These are phyloP conservation scores for Exophiala mesophila DNA, from an alignment of 2,329 filamentous ascomycete species.

Conservation along the genomic window DNA sequence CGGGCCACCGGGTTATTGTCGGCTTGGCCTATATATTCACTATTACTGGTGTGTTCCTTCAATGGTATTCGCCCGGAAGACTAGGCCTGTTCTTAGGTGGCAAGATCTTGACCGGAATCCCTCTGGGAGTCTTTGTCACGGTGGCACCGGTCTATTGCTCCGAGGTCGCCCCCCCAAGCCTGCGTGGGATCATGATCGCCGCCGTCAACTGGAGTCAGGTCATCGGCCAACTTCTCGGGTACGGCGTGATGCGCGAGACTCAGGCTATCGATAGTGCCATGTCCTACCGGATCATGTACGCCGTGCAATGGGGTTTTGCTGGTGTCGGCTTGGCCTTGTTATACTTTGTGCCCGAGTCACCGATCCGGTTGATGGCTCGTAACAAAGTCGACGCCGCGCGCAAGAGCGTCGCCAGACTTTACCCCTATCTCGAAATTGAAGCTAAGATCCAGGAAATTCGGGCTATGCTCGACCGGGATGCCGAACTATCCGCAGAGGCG, in stretches of 20 bases:
- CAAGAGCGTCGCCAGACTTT: neutral
- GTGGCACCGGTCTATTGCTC: constrained; percentile 1
- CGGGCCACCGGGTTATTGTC: neutral
- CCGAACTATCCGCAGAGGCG: neutral
- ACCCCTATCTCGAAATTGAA: neutral
- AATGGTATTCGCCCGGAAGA: constrained; percentile 1
- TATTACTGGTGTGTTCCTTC: neutral
- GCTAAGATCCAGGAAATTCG: neutral
- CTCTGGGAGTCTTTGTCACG: constrained; percentile 2
- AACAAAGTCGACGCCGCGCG: neutral
- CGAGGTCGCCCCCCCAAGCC: neutral
- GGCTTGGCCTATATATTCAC: neutral
- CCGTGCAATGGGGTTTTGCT: constrained; percentile 4
- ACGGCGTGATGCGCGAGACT: constrained; percentile 4
- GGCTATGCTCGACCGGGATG: neutral
- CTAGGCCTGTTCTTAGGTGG: neutral
- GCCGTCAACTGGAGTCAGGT: constrained; percentile 1
- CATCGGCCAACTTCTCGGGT: constrained; percentile 2
- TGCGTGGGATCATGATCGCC: constrained; percentile 4
- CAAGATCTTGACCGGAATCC: constrained; percentile 1
- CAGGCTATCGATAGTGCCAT: neutral
- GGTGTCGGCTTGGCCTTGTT: neutral
- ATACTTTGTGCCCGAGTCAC: constrained; percentile 1
- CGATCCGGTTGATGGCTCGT: neutral
- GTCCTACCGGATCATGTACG: constrained; percentile 5